These are phyloP conservation scores for Waitea zeae DNA, from an alignment of 1,284 basidiomycete species.

Conservation along the genomic window DNA sequence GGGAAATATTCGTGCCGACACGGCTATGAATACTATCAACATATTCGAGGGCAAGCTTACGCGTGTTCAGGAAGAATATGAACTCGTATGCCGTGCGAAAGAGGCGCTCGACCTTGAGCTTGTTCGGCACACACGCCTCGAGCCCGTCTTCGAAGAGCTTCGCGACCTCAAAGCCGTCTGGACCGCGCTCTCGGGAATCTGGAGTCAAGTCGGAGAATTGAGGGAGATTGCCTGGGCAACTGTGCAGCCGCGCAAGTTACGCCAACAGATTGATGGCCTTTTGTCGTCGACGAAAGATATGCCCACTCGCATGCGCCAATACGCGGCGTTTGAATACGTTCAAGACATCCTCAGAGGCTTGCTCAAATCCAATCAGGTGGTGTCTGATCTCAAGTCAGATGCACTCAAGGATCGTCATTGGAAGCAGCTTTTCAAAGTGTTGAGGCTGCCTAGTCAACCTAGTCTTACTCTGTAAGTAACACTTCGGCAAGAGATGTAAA, in stretches of 20 bases:
- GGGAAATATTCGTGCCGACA: slow-evolving; percentile 89
- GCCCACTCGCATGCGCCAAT: slow-evolving; percentile 98
- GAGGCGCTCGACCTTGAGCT: slow-evolving; percentile 92
- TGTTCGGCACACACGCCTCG: slow-evolving; percentile 77
- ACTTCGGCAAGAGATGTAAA: slow-evolving; percentile 1
- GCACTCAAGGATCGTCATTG: slow-evolving; percentile 96
- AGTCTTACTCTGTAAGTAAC: slow-evolving; percentile 51
- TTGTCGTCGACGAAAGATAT: slow-evolving; percentile 90
- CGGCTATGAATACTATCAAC: slow-evolving; percentile 89
- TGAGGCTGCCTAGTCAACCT: slow-evolving; percentile 51
- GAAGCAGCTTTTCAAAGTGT: slow-evolving; percentile 93
- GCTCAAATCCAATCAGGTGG: slow-evolving; percentile 78
- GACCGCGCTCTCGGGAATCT: slow-evolving; percentile 96
- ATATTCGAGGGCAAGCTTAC: slow-evolving; percentile 85
- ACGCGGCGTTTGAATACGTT: slow-evolving; percentile 96
- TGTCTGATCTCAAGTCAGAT: slow-evolving; percentile 92
- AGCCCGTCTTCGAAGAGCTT: slow-evolving; percentile 89
- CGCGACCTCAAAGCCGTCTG: slow-evolving; percentile 95
- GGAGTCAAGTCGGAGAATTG: slow-evolving; percentile 85
- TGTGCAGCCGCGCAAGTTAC: slow-evolving; percentile 85
- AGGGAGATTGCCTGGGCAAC: slow-evolving; percentile 84
- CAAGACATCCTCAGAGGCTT: slow-evolving; percentile 80
- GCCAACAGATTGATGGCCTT: slow-evolving; percentile 85
- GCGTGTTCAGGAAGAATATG: slow-evolving; percentile 85
- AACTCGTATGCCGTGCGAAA: slow-evolving; percentile 88